A percentile compares a stretch with the other conserved stretches of the same genome.
These are phyloP conservation scores for Boletus pseudopeckii DNA, from an alignment of 768 basidiomycete genomes.

Conservation along the genomic window DNA sequence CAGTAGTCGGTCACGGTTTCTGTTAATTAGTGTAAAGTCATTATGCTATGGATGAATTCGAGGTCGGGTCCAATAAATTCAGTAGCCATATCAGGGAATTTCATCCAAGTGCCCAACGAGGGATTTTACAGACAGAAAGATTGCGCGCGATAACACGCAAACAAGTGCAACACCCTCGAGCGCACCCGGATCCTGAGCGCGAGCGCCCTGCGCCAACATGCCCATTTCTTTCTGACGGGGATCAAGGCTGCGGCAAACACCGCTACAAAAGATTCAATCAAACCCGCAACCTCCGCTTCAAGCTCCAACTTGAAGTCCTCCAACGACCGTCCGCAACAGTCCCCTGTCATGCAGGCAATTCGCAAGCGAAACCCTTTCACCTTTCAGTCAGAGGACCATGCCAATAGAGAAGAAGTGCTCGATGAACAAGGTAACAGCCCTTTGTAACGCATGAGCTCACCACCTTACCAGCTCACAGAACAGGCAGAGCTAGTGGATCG, in stretches of 20 bases:
- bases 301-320: background rate
- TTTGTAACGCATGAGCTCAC: background rate
- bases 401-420: constrained; percentile 34
- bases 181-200: background rate
- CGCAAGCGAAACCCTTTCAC: constrained; percentile 48
- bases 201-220: background rate
- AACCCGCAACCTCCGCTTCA: background rate
- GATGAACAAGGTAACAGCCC: constrained; percentile 50
- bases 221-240: background rate
- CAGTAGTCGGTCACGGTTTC: too few species aligned
- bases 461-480: constrained; percentile 38
- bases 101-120: too few species aligned
- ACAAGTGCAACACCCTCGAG: constrained; percentile 21
- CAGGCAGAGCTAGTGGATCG: constrained; percentile 56
- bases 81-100: too few species aligned
- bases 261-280: constrained; percentile 5
- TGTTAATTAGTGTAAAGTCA: too few species aligned
- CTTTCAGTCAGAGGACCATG: constrained; percentile 31
- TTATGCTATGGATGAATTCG: too few species aligned
- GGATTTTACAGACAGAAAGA: too few species aligned
- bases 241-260: background rate
- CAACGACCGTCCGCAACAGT: background rate
- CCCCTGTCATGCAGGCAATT: constrained; percentile 29
- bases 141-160: constrained; percentile 16
- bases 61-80: too few species aligned